Evolutionary conservation across 176 grass and related monocot species (phyloP), one percentile per base, ranked within the genome.

Genomic region (Bolboschoenus planiculmis): DNA sequence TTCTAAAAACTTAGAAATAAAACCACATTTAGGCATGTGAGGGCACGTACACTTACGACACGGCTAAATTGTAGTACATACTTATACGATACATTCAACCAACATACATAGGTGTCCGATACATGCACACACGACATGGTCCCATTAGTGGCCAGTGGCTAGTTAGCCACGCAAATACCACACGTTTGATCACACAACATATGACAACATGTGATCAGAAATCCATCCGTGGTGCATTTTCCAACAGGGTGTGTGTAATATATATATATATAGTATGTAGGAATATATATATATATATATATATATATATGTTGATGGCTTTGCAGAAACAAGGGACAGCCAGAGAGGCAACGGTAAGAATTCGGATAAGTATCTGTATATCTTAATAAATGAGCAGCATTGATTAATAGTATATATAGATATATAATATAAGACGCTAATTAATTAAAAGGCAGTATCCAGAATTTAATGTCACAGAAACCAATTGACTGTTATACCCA

Each of bases 391-490:
- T 13, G 10, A 26, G 67, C 67, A 46, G 20, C 27, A 56, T 35
- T 0, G 39, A 40, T 70, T 70, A 70, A 70, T 70, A 7, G 35
- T 40, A 70, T 62, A 30, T 20, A 51, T n/a, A n/a, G n/a, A n/a
- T 40, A 70, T 62, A 30, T 23, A 56, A 14, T 63, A 63, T 63
- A 53, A 24, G 27, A 53, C 53, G 46, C 27, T 77, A 10, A 77
- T 77, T 53, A 77, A 77, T 75, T 75, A 16, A 53, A 77, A 18
- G 72, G 27, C 11, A 77, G 27, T 10, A 77, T 77, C 72, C 72
- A 77, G 26, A 77, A 53, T 77, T 77, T 77, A 77, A 77, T 77
- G 72, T 53, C 72, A 77, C 44, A 27, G 72, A 53, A 53, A 77
- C 44, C 72, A 34, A 51, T 77, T 31, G 78, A 58, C 34, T 40